These are phyloP conservation scores for Aspergillus novoparasiticus DNA, from an alignment of 2,329 filamentous ascomycete species.

Conservation along the genomic window DNA sequence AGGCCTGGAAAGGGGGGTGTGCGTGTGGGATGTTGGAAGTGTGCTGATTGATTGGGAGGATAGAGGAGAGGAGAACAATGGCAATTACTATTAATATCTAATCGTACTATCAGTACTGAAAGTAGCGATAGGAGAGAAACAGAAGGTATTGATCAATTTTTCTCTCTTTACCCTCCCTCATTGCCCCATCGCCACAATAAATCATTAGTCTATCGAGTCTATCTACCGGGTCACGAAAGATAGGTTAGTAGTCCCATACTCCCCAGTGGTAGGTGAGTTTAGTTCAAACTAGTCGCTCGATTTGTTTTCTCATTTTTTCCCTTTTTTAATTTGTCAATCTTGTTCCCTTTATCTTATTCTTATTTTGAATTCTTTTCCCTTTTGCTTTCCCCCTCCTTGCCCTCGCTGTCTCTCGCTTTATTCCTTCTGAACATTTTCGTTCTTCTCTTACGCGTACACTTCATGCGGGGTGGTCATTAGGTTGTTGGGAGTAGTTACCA, in stretches of 20 bases:
- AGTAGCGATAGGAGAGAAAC: background rate
- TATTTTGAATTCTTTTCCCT: slow-evolving; percentile 3
- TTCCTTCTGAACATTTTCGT: background rate
- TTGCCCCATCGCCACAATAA: background rate
- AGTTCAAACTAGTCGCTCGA: background rate
- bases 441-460: slow-evolving; percentile 4
- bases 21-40: background rate
- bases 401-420: slow-evolving; percentile 11
- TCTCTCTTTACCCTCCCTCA: background rate
- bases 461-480: slow-evolving; percentile 18
- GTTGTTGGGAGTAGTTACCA: background rate
- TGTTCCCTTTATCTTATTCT: slow-evolving; percentile 7
- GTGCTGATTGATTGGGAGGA: background rate
- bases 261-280: background rate
- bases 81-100: background rate
- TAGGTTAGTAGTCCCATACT: slow-evolving; percentile 1
- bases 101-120: background rate
- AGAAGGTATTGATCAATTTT: background rate
- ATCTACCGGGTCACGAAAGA: background rate
- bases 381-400: background rate
- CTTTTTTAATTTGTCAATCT: slow-evolving; percentile 4
- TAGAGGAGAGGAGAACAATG: background rate
- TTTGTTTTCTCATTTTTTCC: slow-evolving; percentile 7
- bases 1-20: background rate
- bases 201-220: background rate